Evolutionary conservation across 164 flowering plant genomes (phyloP).

Genomic region (Berberis thunbergii): DNA sequence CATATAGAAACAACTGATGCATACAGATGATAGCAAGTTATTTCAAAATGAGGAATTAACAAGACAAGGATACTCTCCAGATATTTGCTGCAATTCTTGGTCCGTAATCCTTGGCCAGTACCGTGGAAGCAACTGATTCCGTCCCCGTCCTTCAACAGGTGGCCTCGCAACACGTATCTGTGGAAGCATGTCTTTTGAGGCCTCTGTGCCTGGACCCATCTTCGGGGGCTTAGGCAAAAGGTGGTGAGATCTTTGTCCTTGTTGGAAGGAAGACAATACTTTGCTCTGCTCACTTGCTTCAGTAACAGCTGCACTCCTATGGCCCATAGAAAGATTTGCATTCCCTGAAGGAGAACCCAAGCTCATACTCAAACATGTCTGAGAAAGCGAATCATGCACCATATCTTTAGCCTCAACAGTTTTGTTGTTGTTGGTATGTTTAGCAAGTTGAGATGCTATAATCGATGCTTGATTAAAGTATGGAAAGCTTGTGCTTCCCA

Average conservation of each 20-base stretch:
- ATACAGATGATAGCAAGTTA: not conserved
- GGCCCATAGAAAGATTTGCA: conserved; percentile 15
- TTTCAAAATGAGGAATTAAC: not conserved
- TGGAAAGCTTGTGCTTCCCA: conserved; percentile 27
- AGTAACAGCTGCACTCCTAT: conserved; percentile 14
- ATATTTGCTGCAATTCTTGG: conserved; percentile 75
- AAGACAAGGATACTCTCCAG: conserved; percentile 92
- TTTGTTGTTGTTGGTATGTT: conserved; percentile 23
- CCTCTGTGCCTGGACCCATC: conserved; percentile 29
- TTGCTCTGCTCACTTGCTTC: conserved; percentile 42
- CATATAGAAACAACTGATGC: not conserved
- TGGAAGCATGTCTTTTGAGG: conserved; percentile 31
- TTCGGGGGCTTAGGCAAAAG: conserved; percentile 60
- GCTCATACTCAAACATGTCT: conserved; percentile 51
- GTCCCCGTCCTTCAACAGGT: conserved; percentile 87
- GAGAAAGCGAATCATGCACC: conserved; percentile 28
- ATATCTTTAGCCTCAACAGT: conserved; percentile 19
- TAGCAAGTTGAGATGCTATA: conserved; percentile 29
- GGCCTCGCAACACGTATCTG: conserved; percentile 80
- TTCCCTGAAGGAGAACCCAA: conserved; percentile 35
- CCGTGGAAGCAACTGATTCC: conserved; percentile 88
- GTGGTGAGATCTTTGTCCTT: conserved; percentile 51
- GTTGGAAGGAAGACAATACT: conserved; percentile 30
- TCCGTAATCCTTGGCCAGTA: conserved; percentile 98
- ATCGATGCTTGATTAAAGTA: conserved; percentile 21